Base-by-base conservation (phyloP, 306 rosid species). In the Pachyrhizus erosus region DNA sequence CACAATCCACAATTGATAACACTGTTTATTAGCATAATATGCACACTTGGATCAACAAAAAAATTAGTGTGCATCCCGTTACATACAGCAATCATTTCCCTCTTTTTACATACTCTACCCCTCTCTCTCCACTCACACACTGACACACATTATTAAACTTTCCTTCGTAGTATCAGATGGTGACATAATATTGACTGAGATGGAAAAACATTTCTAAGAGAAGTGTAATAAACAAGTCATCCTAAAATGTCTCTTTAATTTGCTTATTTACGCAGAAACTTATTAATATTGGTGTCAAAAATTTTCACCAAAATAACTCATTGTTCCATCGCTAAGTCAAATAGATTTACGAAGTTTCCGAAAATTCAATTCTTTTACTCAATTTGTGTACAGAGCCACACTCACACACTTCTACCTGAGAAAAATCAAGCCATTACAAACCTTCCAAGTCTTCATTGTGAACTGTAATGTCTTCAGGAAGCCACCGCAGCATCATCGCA, bases 401-500 rank as follows among this genome's bases (percentile, higher is more conserved):
- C 26, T 17, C 55, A 66, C 51, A 58, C 43, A 57, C n/a, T n/a
- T 58, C 54, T 12, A 31, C 2, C 9, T 18, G 66, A 75, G 70
- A 77, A 82, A 77, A 52, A 24, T 48, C 12, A 74, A 84, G 80
- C 46, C 31, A 70, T 49, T 70, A 81, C 15, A 84, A 76, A 96
- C 99, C 99, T 93, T 96, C 99, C 80, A 96, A 88, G 87, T 96
- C 99, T 87, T 96, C 99, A 86, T 96, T 92, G 85, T 96, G 98
- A 85, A 96, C 97, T 2, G 98, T 91, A 85, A 93, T 92, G 77
- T 96, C 99, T 88, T 96, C 99, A 73, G 98, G 99, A 84, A 96
- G 98, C 99, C 99, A 96, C 90, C 98, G 91, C 84, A 96, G 91
- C 94, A 85, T 89, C 97, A 96, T 96, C 21, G 97, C 87, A 68